Base-by-base conservation (phyloP, 2,329 filamentous ascomycete species). In the Graphium sp. region DNA sequence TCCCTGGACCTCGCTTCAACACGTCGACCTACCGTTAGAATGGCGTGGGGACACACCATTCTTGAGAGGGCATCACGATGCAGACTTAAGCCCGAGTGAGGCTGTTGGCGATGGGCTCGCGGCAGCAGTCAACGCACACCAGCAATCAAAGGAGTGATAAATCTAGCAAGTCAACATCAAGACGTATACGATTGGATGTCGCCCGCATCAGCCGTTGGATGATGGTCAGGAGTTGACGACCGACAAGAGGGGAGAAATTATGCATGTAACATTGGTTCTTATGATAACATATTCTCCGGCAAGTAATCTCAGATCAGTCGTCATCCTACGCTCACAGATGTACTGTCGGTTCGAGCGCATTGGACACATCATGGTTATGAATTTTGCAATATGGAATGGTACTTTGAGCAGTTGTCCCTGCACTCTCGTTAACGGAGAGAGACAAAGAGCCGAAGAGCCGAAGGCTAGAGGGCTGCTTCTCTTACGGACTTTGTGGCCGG, bases 361-460 rank as follows among this genome's bases (percentile, higher is more conserved):
- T 69, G 64, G 64, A 69, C 60, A 68, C 55, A 60, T 65, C 50
- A 67, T 66, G 58, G 49, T 67, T 68, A 67, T 56, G 56, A 51
- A 56, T 65, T 64, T 66, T 66, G 61, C 59, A 56, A 60, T 62
- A 61, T 55, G 50, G 43, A 43, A 44, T 20, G 18, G 28, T 30
- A 27, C 19, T 19, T 32, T 32, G 17, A 29, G 16, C 23, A 32
- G 24, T 25, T 26, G 28, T 28, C 18, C 24, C 19, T 22, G 16
- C 14, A 18, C 24, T 13, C 24, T 18, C n/a, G 18, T 18, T 26
- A 16, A 26, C 7, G 14, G 9, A 7, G 24, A 17, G 9, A 12
- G 13, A 8, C n/a, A 13, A 15, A 11, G 8, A 13, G 23, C 12
- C n/a, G 5, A 13, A 13, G 4, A 18, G 9, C 5, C 24, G 12